Evolutionary conservation across 2,329 filamentous ascomycete genomes (phyloP), one percentile per base, ranked within the genome.

Genomic region (Nectriaceae sp.): DNA sequence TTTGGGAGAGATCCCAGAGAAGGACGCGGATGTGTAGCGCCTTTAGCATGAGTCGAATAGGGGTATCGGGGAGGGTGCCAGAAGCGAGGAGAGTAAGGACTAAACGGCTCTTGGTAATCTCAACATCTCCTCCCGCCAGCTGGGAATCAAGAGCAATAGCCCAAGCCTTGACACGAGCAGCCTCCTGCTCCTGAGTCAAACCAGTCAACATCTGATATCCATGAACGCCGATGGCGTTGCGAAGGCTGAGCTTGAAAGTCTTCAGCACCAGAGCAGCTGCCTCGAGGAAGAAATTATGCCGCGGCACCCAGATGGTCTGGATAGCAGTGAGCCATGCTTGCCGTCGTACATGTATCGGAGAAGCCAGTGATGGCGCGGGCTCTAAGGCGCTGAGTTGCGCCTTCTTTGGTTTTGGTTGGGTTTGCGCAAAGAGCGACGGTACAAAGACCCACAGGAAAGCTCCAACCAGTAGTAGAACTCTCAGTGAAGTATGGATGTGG

Each of bases 301-400:
- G 83, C 11, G 93, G 93, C 13, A 97, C 89, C 82, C 91, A 95
- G 20, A 96, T 89, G 4, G 88, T 93, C 70, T 96, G 92, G 50
- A 96, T 87, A 6, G 92, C 89, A 3, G 92, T 97, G 48, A 95
- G 84, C 92, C 93, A 97, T 24, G 92, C 92, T 66, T 91, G 89
- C 51, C 88, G 85, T 42, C 91, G 87, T 39, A 96, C 88, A 58
- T 94, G 84, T 47, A 95, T 90, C 0, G 92, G 87, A 0, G 90
- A 92, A 3, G 89, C 84, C 48, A 90, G 75, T 3, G 89, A 90
- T 2, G 88, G 88, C 5, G 83, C 85, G 16, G 79, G 74, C 55
- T 73, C 67, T 5, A 78, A 67, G 2, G 72, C 67, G 15, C 68
- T 51, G 46, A 69, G 69, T 46, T 84, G 71, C 47, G 69, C 62